These are phyloP conservation scores for Wallacemonas sp. DNA, from an alignment of 208 protist species.

Conservation along the genomic window DNA sequence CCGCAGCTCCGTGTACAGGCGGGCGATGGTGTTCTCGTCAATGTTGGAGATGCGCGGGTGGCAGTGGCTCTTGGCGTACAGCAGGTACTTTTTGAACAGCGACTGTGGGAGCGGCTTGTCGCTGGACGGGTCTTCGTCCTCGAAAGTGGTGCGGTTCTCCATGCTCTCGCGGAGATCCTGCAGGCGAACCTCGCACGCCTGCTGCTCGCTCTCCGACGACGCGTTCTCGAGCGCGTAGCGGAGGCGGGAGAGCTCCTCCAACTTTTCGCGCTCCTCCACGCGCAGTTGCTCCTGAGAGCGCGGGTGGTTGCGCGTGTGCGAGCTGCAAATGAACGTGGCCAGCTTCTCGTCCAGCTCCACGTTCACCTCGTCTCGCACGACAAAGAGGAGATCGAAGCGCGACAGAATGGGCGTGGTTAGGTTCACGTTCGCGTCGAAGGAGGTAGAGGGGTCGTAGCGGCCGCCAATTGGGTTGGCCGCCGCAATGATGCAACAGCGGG, in stretches of 20 bases:
- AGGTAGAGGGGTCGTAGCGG: conserved; percentile 96
- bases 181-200: conserved; percentile 55
- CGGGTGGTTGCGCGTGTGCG: conserved; percentile 94
- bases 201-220: conserved; percentile 63
- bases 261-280: conserved; percentile 44
- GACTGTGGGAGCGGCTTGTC: conserved; percentile 92
- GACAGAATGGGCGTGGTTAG: conserved; percentile 99
- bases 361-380: conserved; percentile 97
- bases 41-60: conserved; percentile 93
- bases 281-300: conserved; percentile 70
- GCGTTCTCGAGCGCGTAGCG: conserved; percentile 71
- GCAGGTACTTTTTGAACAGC: conserved; percentile 98
- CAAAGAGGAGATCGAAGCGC: conserved; percentile 97
- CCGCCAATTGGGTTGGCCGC: conserved; percentile 99
- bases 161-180: conserved; percentile 45
- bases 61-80: conserved; percentile 95
- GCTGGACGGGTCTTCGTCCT: conserved; percentile 87
- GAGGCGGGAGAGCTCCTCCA: conserved; percentile 64
- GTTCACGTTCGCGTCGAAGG: conserved; percentile 98
- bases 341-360: conserved; percentile 95
- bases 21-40: conserved; percentile 93
- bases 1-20: conserved; percentile 97
- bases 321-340: conserved; percentile 96
- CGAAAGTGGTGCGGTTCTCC: conserved; percentile 37
- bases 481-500: conserved; percentile 97